A percentile compares a stretch with the other conserved stretches of the same genome.
Evolutionary conservation across 176 grass and related monocot genomes (phyloP).

Genomic region (Typha latifolia): DNA sequence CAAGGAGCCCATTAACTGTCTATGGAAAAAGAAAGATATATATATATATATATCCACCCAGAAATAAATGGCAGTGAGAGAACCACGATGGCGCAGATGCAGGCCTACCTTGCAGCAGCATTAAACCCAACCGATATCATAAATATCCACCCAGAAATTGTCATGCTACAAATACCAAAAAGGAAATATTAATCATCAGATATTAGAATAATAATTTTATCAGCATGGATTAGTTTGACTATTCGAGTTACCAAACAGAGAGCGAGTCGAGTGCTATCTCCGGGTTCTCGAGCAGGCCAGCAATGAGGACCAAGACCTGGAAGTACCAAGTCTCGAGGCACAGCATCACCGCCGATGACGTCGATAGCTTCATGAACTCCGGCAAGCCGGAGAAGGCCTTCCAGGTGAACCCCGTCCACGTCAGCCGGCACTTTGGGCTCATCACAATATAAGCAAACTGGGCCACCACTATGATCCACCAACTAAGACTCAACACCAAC

Average conservation of each 20-base stretch:
- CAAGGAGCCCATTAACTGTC: too few relatives aligned
- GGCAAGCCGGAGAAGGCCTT: slow-evolving; percentile 32
- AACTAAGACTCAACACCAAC: slow-evolving; percentile 21
- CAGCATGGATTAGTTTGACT: not conserved
- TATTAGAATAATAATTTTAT: not conserved
- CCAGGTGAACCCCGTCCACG: slow-evolving; percentile 48
- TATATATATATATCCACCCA: too few relatives aligned
- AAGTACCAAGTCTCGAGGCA: slow-evolving; percentile 43
- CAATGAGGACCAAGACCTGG: slow-evolving; percentile 27
- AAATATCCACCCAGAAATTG: slow-evolving; percentile 64
- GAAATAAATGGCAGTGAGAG: too few relatives aligned
- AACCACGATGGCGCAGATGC: too few relatives aligned
- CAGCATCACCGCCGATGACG: slow-evolving; percentile 41
- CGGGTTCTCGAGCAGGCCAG: slow-evolving; percentile 32
- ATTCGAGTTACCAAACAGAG: slow-evolving; percentile 37
- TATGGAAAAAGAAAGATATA: not conserved
- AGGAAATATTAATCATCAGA: not conserved
- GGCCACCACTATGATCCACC: slow-evolving; percentile 24
- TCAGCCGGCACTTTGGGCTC: slow-evolving; percentile 27
- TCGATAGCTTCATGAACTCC: slow-evolving; percentile 35
- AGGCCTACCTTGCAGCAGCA: slow-evolving; percentile 59
- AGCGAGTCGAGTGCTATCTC: slow-evolving; percentile 48
- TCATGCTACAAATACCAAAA: slow-evolving; percentile 40
- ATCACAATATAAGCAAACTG: slow-evolving; percentile 21
- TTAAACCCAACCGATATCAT: slow-evolving; percentile 87